Percentiles rank a stretch among this genome's conserved stretches.
Conservation (phyloP, 2,329 filamentous ascomycete species). For the Hyphodiscus sp. region DNA sequence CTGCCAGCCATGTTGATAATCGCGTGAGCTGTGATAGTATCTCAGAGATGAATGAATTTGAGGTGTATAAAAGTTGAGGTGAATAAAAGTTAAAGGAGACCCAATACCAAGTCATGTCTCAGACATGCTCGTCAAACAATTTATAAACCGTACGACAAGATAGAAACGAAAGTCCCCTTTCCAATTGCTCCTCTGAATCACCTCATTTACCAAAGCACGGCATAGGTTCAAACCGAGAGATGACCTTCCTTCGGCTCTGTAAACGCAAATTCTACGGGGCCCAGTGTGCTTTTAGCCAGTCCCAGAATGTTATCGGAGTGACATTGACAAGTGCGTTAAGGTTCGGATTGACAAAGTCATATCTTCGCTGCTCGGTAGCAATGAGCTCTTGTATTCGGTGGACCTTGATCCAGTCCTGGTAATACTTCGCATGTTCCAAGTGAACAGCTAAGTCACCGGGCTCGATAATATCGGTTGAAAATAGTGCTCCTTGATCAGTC, state of each 20-base stretch:
- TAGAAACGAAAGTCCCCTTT: neutral
- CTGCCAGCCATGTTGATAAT: neutral
- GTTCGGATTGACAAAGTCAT: constrained; percentile 55
- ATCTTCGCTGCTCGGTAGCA: constrained; percentile 62
- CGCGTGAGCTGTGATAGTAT: neutral
- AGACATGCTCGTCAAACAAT: neutral
- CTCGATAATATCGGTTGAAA: constrained; percentile 18
- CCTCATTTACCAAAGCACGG: neutral
- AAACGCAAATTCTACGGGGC: neutral
- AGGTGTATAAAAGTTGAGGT: neutral
- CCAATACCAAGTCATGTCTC: neutral
- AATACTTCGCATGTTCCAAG: constrained; percentile 14
- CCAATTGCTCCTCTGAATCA: neutral
- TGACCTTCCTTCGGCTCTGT: neutral
- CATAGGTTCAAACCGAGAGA: neutral
- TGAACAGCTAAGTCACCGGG: constrained; percentile 15
- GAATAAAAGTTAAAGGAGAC: too few relatives aligned
- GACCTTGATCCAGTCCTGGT: constrained; percentile 42
- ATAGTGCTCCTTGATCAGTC: constrained; percentile 8
- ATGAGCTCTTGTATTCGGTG: constrained; percentile 55
- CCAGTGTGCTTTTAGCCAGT: constrained; percentile 50
- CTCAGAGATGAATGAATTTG: neutral
- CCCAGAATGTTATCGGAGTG: constrained; percentile 43
- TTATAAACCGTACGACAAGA: neutral
- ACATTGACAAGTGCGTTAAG: constrained; percentile 48